Evolutionary conservation across 2,329 filamentous ascomycete species (phyloP).

Genomic region (Cryphonectria japonica): DNA sequence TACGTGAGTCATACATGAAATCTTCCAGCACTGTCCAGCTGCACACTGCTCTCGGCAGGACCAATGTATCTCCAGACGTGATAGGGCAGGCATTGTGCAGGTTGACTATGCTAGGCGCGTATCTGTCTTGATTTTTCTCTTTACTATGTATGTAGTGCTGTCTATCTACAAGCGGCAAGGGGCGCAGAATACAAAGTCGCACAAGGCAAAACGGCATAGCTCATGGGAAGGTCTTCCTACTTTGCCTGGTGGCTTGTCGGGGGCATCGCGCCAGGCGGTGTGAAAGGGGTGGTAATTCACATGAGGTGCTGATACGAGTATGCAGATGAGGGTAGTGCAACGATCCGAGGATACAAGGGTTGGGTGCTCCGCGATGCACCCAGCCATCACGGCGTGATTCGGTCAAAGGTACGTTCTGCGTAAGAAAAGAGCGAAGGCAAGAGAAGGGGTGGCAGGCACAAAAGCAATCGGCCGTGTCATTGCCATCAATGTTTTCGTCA

Average conservation of each 20-base stretch:
- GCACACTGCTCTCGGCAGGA: background rate
- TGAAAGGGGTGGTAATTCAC: background rate
- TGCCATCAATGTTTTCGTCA: background rate
- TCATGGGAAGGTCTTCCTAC: background rate
- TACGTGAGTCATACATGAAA: background rate
- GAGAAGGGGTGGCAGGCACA: background rate
- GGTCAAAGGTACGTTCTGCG: background rate
- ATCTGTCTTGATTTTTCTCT: background rate
- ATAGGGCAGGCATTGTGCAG: background rate
- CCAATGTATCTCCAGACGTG: background rate
- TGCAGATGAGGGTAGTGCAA: background rate
- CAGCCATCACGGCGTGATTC: background rate
- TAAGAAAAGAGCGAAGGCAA: background rate
- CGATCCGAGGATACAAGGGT: background rate
- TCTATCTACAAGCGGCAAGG: background rate
- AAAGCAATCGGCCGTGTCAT: background rate
- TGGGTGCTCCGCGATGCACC: background rate
- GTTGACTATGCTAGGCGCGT: background rate
- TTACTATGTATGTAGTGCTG: background rate
- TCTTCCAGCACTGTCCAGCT: background rate
- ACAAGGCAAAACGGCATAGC: background rate
- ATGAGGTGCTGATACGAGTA: background rate
- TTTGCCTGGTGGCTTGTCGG: background rate
- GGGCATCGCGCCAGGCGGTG: background rate
- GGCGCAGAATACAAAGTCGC: background rate